Evolutionary conservation across 495 filamentous ascomycete species (phyloP).

Genomic region (Tuber magnatum): DNA sequence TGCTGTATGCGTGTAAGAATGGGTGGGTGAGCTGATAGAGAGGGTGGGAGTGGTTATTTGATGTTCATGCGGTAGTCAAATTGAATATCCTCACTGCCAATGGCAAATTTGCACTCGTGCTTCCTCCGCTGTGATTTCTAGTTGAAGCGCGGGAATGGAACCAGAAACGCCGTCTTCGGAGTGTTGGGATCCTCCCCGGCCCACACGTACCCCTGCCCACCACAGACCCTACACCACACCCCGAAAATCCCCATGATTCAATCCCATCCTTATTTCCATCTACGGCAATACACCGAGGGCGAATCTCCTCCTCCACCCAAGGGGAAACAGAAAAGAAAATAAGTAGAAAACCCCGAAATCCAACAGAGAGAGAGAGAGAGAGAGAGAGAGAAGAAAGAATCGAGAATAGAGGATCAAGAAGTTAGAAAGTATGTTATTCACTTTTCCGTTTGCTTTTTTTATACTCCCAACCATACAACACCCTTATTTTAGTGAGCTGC

Average conservation of each 20-base stretch:
- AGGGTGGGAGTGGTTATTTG: neutral
- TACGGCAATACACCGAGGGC: neutral
- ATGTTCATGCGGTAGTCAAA: neutral
- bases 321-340: neutral
- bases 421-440: neutral
- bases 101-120: neutral
- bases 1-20: neutral
- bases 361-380: neutral
- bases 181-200: neutral
- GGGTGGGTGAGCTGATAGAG: no score
- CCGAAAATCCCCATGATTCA: neutral
- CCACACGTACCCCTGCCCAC: neutral
- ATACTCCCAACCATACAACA: constrained; percentile 23
- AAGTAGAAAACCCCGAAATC: neutral
- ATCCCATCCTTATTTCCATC: constrained; percentile 1
- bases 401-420: neutral
- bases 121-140: neutral
- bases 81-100: neutral
- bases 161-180: neutral
- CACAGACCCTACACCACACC: neutral
- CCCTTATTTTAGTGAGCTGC: constrained; percentile 44
- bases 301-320: neutral
- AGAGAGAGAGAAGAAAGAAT: neutral
- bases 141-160: neutral
- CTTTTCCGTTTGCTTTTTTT: constrained; percentile 30